Conservation (phyloP, 352 stramenopile genomes). For the Phytophthora colocasiae region DNA sequence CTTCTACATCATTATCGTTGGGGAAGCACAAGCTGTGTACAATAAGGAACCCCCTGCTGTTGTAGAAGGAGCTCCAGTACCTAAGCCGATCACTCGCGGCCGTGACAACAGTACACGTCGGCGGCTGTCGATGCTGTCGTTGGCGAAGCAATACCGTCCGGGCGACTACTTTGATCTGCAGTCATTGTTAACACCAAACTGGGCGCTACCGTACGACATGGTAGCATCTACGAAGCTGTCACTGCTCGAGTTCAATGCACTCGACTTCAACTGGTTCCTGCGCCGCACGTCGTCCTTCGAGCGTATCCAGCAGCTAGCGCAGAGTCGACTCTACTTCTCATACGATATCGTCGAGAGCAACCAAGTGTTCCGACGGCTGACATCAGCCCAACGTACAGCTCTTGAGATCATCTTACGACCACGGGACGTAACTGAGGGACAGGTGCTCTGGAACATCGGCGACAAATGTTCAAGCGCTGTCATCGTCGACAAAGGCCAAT, state of each 20-base stretch:
- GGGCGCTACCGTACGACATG: constrained; percentile 69
- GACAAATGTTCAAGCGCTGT: constrained; percentile 71
- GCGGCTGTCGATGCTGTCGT: constrained; percentile 65
- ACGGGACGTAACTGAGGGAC: constrained; percentile 60
- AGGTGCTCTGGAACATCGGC: constrained; percentile 80
- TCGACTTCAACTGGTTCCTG: constrained; percentile 90
- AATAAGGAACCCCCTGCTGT: constrained; percentile 30
- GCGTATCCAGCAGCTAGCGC: constrained; percentile 75
- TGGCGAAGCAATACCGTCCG: constrained; percentile 80
- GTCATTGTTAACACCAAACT: constrained; percentile 78
- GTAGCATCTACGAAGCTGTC: constrained; percentile 73
- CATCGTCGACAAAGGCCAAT: constrained; percentile 82
- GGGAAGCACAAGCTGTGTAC: constrained; percentile 69
- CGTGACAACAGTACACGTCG: constrained; percentile 46
- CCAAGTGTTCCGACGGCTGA: constrained; percentile 83
- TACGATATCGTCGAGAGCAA: constrained; percentile 87
- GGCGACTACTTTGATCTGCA: constrained; percentile 92
- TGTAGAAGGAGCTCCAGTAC: background rate
- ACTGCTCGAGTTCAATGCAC: constrained; percentile 79
- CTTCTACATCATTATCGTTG: constrained; percentile 87
- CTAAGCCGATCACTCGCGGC: constrained; percentile 30
- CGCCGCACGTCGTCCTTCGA: constrained; percentile 70
- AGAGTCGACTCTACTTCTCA: constrained; percentile 81
- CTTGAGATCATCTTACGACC: constrained; percentile 84
- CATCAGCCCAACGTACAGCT: constrained; percentile 82